phyloP scores from a whole-genome alignment of 2,329 filamentous ascomycete species.

The Cladosporium sp. region DNA sequence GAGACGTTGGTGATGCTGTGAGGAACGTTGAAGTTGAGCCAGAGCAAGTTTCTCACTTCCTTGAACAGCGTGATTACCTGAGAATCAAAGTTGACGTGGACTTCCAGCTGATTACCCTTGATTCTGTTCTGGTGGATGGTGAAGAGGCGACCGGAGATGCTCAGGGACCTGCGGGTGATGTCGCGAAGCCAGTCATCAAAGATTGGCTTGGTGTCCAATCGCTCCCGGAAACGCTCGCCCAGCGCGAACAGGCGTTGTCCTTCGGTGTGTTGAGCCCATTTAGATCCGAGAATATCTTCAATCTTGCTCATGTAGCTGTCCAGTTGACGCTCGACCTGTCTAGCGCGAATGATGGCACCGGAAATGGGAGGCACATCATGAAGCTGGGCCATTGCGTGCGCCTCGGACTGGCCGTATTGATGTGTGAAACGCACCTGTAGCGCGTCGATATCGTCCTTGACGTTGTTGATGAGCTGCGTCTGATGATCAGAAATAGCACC shows the following conservation, averaged over 20 bases:
- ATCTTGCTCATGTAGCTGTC: conserved; percentile 98
- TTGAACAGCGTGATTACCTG: conserved; percentile 98
- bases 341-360: conserved; percentile 94
- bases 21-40: conserved; percentile 90
- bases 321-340: conserved; percentile 92
- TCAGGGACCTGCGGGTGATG: conserved; percentile 79
- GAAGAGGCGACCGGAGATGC: conserved; percentile 87
- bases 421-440: conserved; percentile 97
- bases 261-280: conserved; percentile 91
- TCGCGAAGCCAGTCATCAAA: conserved; percentile 95
- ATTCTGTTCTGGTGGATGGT: conserved; percentile 81
- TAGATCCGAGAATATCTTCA: conserved; percentile 90
- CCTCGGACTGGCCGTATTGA: conserved; percentile 96
- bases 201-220: conserved; percentile 87
- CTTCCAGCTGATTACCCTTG: conserved; percentile 80
- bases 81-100: conserved; percentile 92
- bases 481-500: conserved; percentile 98
- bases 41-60: conserved; percentile 90
- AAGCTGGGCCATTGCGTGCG: conserved; percentile 95
- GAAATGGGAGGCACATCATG: conserved; percentile 93
- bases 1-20: conserved; percentile 93
- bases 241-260: conserved; percentile 90
- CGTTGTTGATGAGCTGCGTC: conserved; percentile 93
- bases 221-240: conserved; percentile 89
- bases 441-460: conserved; percentile 89